These are phyloP conservation scores for Odontarrhena argentea DNA, from an alignment of 345 rosid species.

Conservation along the genomic window DNA sequence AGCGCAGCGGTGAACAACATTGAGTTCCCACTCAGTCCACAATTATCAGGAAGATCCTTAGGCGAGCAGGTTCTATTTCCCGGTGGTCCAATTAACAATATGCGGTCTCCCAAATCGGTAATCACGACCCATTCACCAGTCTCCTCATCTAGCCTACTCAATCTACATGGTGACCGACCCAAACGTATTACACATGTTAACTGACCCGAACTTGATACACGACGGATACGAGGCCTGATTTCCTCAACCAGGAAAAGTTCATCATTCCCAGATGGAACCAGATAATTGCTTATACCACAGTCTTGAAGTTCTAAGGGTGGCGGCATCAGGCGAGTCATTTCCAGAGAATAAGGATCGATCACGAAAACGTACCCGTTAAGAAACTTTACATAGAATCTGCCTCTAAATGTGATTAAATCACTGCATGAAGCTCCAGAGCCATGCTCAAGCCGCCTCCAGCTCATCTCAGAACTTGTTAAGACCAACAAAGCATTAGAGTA, in stretches of 20 bases:
- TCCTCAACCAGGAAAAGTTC: neutral
- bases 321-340: neutral
- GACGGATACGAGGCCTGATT: neutral
- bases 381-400: neutral
- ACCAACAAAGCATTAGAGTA: neutral
- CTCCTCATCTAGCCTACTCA: no score
- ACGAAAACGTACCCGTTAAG: neutral
- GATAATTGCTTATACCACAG: neutral
- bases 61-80: slow-evolving; percentile 1
- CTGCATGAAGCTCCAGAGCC: neutral
- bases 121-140: no score
- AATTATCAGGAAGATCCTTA: slow-evolving; percentile 4
- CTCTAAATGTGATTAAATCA: neutral
- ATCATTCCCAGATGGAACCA: neutral
- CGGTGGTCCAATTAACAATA: no score
- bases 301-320: neutral
- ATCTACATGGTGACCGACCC: neutral
- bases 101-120: no score
- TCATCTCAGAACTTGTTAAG: slow-evolving; percentile 27
- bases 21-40: slow-evolving; percentile 11
- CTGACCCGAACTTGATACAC: neutral
- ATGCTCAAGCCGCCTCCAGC: neutral
- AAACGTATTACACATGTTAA: neutral
- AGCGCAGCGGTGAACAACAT: neutral
- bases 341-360: neutral